Evolutionary conservation across 805 yeast genomes (phyloP), one percentile per base, ranked within the genome.

Genomic region (Nakazawaea ambrosiae): DNA sequence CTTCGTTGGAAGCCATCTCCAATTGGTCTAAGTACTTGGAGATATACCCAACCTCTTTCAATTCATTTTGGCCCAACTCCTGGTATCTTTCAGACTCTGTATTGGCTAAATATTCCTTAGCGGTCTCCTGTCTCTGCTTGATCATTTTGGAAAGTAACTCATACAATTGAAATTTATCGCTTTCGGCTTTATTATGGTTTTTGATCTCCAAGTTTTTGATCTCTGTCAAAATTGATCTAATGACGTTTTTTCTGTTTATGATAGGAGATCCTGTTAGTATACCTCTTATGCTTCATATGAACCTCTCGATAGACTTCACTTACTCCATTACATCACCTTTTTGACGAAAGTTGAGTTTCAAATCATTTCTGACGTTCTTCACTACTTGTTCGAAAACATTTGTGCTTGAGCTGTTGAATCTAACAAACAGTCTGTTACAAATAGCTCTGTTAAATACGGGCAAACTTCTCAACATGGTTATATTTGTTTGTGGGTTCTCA

Each of bases 81-180:
- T 55, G 55, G 36, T 65, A 65, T 42, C 66, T 53, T 41, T 66
- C 73, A n/a, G 61, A 60, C 18, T 68, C 50, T 4, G 12, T 20
- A 27, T 59, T 64, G 31, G 58, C 54, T 34, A 53, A 37, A 43
- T 63, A 68, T 38, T 60, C 61, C 5, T 43, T 49, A 14, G 66
- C 65, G 4, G 70, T 56, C 10, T 55, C 55, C 22, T 47, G 45
- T 45, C 74, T 55, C 41, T 68, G 68, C 36, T 61, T 65, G 36
- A 58, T 50, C 63, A 68, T 57, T 39, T 64, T 64, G 24, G 42
- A 33, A 10, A 60, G 44, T 31, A 60, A 47, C 37, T 60, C 63
- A 34, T 51, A 57, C 26, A 61, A 40, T 25, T 49, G 45, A 31
- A 54, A 61, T 40, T 59, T 59, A 37, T 57, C 58, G 17, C 50